Base-by-base conservation (phyloP, 495 filamentous ascomycete genomes). In the Podospora appendiculata region DNA sequence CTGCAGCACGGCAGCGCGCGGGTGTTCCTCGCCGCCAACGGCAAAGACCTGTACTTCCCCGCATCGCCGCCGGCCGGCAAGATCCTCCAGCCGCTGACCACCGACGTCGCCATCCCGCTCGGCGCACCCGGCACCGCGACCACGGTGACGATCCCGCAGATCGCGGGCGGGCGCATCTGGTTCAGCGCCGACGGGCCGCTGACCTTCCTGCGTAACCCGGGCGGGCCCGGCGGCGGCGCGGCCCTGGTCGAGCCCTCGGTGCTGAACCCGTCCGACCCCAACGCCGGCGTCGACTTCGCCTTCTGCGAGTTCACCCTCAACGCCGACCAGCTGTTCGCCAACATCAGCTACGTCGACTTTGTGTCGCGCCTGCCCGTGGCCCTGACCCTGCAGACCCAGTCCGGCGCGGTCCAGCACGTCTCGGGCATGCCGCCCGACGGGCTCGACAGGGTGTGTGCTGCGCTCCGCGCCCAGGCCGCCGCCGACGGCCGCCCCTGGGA, bases 231-330 rank as follows among this genome's bases (percentile, higher is more conserved):
- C 14, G 54, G 58, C 9, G 58, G 56, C 16, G 81, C 87, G 1
- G 85, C 80, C 0, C 73, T 90, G 3, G 87, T 90, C 35, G 87
- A 89, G 63, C 87, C 87, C 5, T 85, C 82, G 6, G 80, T 87
- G 12, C 78, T 84, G 13, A 91, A 90, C 60, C 79, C 79, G 0
- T 74, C 71, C 10, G 87, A 91, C 56, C 75, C 80, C 0, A 90
- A 90, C 58, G 75, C 78, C 50, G 69, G 78, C 39, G 71, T 80
- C 16, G 70, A 74, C 56, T 91, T 87, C 75, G 75, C 73, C 42
- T 91, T 91, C 63, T 79, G 75, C 70, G 87, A 91, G 63, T 89
- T 90, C 65, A 91, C 87, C 0, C 82, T 80, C 62, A 86, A 88
- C 62, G 63, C 63, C 49, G 66, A 69, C 32, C 83, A 89, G 71